These are phyloP conservation scores for Penicillium samsonianum DNA, from an alignment of 495 filamentous ascomycete genomes.

Conservation along the genomic window DNA sequence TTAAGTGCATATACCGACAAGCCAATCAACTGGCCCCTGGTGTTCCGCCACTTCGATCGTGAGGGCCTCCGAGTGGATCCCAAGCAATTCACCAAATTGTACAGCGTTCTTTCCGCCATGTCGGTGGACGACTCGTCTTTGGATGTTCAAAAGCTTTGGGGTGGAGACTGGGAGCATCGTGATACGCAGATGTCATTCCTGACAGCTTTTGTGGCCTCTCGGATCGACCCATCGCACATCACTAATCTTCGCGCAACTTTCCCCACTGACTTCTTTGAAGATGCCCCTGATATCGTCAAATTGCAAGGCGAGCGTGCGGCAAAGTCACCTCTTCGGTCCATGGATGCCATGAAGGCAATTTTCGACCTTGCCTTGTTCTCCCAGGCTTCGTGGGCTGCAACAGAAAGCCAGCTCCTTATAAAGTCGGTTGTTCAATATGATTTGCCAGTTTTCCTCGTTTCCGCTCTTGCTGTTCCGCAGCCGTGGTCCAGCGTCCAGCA, in stretches of 20 bases:
- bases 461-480: slow-evolving; percentile 68
- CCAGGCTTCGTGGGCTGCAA: slow-evolving; percentile 61
- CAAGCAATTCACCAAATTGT: slow-evolving; percentile 77
- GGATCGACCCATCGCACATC: slow-evolving; percentile 79
- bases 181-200: slow-evolving; percentile 90
- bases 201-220: slow-evolving; percentile 73
- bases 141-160: slow-evolving; percentile 87
- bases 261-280: slow-evolving; percentile 70
- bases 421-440: slow-evolving; percentile 52
- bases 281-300: slow-evolving; percentile 67
- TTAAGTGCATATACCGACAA: slow-evolving; percentile 62
- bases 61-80: slow-evolving; percentile 71
- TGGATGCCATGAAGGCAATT: slow-evolving; percentile 79
- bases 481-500: slow-evolving; percentile 65
- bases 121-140: slow-evolving; percentile 61
- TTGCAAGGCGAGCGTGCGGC: slow-evolving; percentile 70
- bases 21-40: slow-evolving; percentile 75
- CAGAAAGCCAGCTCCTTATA: slow-evolving; percentile 63
- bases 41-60: slow-evolving; percentile 82
- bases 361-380: slow-evolving; percentile 75
- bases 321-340: slow-evolving; percentile 85
- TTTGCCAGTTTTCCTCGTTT: slow-evolving; percentile 71
- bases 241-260: slow-evolving; percentile 79
- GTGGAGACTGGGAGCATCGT: slow-evolving; percentile 81
- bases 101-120: slow-evolving; percentile 69